Conservation (phyloP, 441 rosid species). For the Pelargonium australe region DNA sequence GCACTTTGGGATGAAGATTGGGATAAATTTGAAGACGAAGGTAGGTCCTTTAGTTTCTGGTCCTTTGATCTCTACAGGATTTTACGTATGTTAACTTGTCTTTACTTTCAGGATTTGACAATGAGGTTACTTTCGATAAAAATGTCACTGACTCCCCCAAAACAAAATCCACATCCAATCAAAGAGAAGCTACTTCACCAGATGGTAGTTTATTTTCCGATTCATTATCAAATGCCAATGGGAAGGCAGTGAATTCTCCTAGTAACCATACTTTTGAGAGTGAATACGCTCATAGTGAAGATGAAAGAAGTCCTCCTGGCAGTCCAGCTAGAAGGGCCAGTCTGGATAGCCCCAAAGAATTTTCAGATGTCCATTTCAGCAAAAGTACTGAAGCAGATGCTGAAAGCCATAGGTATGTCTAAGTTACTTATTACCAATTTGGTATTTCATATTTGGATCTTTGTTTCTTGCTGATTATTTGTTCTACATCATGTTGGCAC, state of each 20-base stretch:
- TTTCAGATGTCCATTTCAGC: constrained; percentile 49
- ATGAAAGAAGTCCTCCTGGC: constrained; percentile 83
- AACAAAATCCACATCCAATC: constrained; percentile 31
- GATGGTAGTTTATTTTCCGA: constrained; percentile 53
- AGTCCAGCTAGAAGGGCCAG: constrained; percentile 61
- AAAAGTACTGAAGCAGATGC: constrained; percentile 61
- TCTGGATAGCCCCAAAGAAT: constrained; percentile 49
- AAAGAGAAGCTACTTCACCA: constrained; percentile 42
- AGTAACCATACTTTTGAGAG: constrained; percentile 42
- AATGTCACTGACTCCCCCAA: constrained; percentile 25
- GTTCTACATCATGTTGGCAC: constrained; percentile 12
- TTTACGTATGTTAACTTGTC: constrained; percentile 15
- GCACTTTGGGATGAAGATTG: constrained; percentile 97
- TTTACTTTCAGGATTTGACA: constrained; percentile 64
- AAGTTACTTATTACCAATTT: too few relatives aligned
- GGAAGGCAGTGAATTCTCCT: constrained; percentile 37
- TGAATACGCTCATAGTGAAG: constrained; percentile 72
- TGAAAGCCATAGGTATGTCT: constrained; percentile 46
- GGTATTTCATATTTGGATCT: background rate
- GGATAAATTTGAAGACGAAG: constrained; percentile 99
- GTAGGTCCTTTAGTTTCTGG: constrained; percentile 27
- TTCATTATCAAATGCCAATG: constrained; percentile 45
- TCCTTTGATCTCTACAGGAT: constrained; percentile 5
- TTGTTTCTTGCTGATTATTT: background rate
- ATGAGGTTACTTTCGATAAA: constrained; percentile 65